Conservation (phyloP, 2,329 filamentous ascomycete species). For the Podosphaera xanthii region DNA sequence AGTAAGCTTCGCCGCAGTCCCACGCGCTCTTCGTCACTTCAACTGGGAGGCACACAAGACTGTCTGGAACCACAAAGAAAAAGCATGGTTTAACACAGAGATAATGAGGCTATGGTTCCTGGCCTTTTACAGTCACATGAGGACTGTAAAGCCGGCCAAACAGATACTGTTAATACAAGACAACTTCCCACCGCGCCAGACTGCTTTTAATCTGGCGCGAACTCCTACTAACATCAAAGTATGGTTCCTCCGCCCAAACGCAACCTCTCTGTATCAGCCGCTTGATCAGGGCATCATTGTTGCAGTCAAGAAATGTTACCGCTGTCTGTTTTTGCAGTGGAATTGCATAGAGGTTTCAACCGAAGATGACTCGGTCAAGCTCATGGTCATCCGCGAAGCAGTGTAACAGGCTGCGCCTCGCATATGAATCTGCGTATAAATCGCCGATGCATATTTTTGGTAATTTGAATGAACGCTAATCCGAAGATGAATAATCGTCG, state of each 20-base stretch:
- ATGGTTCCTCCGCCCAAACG: background rate
- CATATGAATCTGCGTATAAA: no score
- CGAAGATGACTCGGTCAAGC: no score
- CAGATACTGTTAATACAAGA: background rate
- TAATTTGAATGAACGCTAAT: no score
- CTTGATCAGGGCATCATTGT: constrained; percentile 1
- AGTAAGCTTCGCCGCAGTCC: background rate
- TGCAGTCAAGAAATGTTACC: no score
- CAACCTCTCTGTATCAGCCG: background rate
- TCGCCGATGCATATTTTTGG: no score
- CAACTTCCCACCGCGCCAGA: background rate
- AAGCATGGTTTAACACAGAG: constrained; percentile 1
- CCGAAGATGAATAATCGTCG: no score
- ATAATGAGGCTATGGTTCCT: constrained; percentile 1
- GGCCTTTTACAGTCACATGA: background rate
- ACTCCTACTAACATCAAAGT: background rate
- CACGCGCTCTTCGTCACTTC: background rate
- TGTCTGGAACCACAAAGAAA: no score
- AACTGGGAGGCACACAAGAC: no score
- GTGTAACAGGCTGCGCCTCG: no score
- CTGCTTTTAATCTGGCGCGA: background rate
- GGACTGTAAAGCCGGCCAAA: background rate
- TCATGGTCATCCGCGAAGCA: no score
- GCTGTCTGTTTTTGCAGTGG: no score
- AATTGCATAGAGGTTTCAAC: no score